A percentile compares a stretch with the other conserved stretches of the same genome.
Evolutionary conservation across 2,329 filamentous ascomycete genomes (phyloP).

Genomic region (Fusarium sp.): DNA sequence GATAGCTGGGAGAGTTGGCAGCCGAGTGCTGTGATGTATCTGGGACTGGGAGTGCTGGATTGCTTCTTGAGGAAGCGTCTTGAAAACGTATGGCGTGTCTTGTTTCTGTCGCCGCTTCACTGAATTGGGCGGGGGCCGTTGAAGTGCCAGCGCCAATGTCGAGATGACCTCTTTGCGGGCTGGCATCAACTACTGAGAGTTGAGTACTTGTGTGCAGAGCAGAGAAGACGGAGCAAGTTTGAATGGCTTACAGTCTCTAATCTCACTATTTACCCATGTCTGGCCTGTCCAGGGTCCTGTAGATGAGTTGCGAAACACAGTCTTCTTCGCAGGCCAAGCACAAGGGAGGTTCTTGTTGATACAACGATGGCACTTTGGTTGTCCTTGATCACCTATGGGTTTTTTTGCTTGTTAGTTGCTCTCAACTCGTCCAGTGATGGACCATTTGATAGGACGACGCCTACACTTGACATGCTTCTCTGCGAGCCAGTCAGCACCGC

Average conservation of each 20-base stretch:
- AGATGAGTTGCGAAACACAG: constrained; percentile 51
- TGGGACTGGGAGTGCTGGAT: background rate
- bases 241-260: constrained; percentile 47
- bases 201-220: background rate
- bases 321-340: constrained; percentile 47
- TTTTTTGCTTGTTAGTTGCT: background rate
- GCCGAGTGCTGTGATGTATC: constrained; percentile 6
- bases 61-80: constrained; percentile 7
- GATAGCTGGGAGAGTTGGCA: constrained; percentile 11
- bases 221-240: accelerated
- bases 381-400: constrained; percentile 50
- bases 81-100: background rate
- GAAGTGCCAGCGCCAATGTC: background rate
- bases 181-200: constrained; percentile 9
- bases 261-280: constrained; percentile 50
- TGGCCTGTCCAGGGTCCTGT: constrained; percentile 48
- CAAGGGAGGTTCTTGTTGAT: constrained; percentile 48
- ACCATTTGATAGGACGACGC: background rate
- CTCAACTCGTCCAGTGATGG: background rate
- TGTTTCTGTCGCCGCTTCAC: background rate
- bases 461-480: constrained; percentile 51
- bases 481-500: constrained; percentile 31
- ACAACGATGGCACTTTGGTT: constrained; percentile 50
- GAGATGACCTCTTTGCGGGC: constrained; percentile 8
- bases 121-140: background rate